Conservation (phyloP, 176 grass and related monocot species). For the Musa troglodytarum region DNA sequence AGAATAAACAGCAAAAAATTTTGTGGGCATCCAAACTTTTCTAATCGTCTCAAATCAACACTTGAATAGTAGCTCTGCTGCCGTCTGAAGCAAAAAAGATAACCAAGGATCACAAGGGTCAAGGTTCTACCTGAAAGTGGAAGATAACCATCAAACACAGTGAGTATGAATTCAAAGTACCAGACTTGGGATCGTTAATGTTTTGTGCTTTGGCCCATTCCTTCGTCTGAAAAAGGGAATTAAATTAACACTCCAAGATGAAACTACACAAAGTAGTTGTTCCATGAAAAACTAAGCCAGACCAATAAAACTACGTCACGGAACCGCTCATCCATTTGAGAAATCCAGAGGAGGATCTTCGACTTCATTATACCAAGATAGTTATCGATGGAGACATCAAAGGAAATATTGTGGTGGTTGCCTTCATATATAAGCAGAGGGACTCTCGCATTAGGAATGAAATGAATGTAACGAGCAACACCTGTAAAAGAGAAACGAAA, state of each 20-base stretch:
- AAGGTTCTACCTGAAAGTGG: conserved; percentile 67
- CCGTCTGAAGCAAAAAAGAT: neutral
- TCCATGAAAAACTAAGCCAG: conserved; percentile 16
- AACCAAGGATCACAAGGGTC: conserved; percentile 1
- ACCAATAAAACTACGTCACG: conserved; percentile 93
- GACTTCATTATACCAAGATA: conserved; percentile 69
- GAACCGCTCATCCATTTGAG: conserved; percentile 68
- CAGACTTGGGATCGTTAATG: conserved; percentile 81
- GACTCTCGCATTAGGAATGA: conserved; percentile 82
- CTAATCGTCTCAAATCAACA: neutral
- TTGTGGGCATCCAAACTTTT: conserved; percentile 11
- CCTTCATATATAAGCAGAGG: conserved; percentile 72
- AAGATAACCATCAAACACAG: conserved; percentile 84
- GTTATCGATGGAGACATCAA: conserved; percentile 81
- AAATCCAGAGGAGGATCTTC: conserved; percentile 65
- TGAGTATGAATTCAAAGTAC: conserved; percentile 85
- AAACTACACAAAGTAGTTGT: neutral
- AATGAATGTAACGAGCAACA: conserved; percentile 39
- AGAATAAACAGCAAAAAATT: neutral
- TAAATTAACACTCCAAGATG: conserved; percentile 5
- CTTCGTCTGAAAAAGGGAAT: conserved; percentile 56
- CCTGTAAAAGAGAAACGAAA: conserved; percentile 42
- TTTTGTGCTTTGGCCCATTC: conserved; percentile 97
- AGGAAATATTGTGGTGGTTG: conserved; percentile 52
- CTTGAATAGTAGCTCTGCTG: neutral